Base-by-base conservation (phyloP, 2,329 filamentous ascomycete species). In the Colletotrichum filicis region DNA sequence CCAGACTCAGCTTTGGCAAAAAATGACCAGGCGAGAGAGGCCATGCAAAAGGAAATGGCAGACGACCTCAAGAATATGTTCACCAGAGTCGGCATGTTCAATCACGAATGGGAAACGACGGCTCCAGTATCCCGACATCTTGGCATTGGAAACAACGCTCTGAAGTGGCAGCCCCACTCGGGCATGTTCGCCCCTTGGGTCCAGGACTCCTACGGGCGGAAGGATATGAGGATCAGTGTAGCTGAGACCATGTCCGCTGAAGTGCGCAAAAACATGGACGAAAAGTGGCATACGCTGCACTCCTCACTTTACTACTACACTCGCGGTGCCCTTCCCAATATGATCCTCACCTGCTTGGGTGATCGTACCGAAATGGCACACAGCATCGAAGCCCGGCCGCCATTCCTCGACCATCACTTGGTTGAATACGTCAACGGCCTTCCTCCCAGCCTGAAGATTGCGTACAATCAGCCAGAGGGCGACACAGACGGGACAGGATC, bases 311-410 rank as follows among this genome's bases (percentile, higher is more conserved):
- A 80, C 61, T 67, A 78, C 19, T 80, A 75, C 73, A 75, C 49
- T 61, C 77, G 76, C 52, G 66, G 56, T 1, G 14, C 73, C 1
- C 71, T 82, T 9, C 46, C 74, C 16, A 80, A 81, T 74, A 70
- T 77, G 46, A 66, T 83, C 16, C 75, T 83, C 12, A 71, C 77
- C 0, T 79, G 77, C 52, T 66, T 80, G 7, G 81, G 81, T 16
- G 82, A 83, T 70, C 78, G 80, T 2, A 76, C 76, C n/a, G 82
- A 83, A 66, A 83, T 83, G 81, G 81, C 80, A 1, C 79, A 83
- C 68, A 79, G 79, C 66, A 70, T 83, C 49, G 81, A 83, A 70
- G 80, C 78, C 3, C 76, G 82, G 4, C 75, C 78, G 7, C 81
- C 82, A 1, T 83, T 83, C 46, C 74, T 83, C 5, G 82, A 83